These are phyloP conservation scores for Ilex paraguariensis DNA, from an alignment of 305 asterid species.

Conservation along the genomic window DNA sequence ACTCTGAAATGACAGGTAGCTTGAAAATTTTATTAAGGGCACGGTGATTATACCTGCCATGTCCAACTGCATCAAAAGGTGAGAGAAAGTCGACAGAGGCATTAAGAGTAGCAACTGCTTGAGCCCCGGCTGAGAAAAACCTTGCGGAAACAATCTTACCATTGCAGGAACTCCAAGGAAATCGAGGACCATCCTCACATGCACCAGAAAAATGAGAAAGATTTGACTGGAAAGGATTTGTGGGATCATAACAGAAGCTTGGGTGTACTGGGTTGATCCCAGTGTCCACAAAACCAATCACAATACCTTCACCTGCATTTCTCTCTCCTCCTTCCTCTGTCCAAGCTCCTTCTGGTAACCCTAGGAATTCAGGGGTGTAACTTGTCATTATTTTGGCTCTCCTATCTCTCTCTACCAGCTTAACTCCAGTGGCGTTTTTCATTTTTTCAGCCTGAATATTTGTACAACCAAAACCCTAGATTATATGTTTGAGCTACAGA, in stretches of 20 bases:
- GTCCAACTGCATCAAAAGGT: constrained; percentile 84
- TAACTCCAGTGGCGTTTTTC: constrained; percentile 43
- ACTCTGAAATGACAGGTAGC: too few relatives aligned
- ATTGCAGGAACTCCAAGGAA: constrained; percentile 63
- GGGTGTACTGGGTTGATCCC: constrained; percentile 77
- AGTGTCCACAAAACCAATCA: constrained; percentile 79
- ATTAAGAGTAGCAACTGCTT: constrained; percentile 48
- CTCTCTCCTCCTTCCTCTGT: constrained; percentile 51
- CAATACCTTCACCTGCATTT: constrained; percentile 80
- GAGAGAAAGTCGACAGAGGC: constrained; percentile 53
- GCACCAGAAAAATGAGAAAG: constrained; percentile 53
- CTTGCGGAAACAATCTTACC: constrained; percentile 86
- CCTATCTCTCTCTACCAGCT: constrained; percentile 65
- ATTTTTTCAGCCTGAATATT: constrained; percentile 39
- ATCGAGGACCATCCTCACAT: constrained; percentile 69
- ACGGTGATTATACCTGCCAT: constrained; percentile 54
- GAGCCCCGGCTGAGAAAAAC: constrained; percentile 68
- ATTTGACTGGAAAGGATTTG: constrained; percentile 30
- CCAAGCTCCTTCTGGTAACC: constrained; percentile 56
- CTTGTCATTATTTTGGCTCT: constrained; percentile 71
- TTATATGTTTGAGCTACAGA: background rate
- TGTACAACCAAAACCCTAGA: background rate
- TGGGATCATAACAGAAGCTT: constrained; percentile 68
- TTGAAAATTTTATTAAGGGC: too few relatives aligned
- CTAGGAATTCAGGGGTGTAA: constrained; percentile 63